Evolutionary conservation across 345 rosid species (phyloP).

Genomic region (Psidium friedrichsthalianum): DNA sequence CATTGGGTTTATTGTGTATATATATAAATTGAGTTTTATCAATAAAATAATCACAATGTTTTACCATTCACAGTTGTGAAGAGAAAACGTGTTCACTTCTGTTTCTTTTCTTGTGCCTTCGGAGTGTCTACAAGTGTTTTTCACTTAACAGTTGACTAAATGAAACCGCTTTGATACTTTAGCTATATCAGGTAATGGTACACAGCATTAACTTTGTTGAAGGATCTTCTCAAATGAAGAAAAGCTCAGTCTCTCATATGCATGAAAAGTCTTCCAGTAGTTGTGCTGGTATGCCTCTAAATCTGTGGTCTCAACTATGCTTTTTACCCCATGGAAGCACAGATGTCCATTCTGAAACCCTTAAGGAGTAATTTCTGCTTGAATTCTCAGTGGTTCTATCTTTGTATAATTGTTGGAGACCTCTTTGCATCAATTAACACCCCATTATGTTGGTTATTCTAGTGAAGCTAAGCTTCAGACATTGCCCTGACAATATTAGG

Average conservation of each 20-base stretch:
- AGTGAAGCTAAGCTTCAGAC: not conserved
- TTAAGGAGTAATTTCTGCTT: not conserved
- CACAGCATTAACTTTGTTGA: conserved; percentile 45
- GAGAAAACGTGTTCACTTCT: not conserved
- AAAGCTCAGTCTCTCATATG: not conserved
- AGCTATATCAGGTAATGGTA: conserved; percentile 47
- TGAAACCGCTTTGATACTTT: not conserved
- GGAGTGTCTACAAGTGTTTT: not conserved
- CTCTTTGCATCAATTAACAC: not conserved
- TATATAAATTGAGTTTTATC: too few species aligned
- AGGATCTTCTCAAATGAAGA: conserved; percentile 14
- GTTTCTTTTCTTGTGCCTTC: not conserved
- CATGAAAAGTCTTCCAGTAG: conserved; percentile 3
- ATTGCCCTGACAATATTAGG: not conserved
- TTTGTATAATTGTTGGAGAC: not conserved
- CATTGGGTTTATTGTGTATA: too few species aligned
- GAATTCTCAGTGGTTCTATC: not conserved
- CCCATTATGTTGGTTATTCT: not conserved
- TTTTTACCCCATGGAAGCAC: not conserved
- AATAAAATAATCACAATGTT: too few species aligned
- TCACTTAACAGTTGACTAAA: not conserved
- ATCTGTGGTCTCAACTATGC: not conserved
- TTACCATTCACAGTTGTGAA: too few species aligned
- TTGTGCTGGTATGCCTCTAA: not conserved
- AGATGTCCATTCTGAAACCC: not conserved